These are phyloP conservation scores for Lachnum nothofagi DNA, from an alignment of 2,329 filamentous ascomycete genomes.

Conservation along the genomic window DNA sequence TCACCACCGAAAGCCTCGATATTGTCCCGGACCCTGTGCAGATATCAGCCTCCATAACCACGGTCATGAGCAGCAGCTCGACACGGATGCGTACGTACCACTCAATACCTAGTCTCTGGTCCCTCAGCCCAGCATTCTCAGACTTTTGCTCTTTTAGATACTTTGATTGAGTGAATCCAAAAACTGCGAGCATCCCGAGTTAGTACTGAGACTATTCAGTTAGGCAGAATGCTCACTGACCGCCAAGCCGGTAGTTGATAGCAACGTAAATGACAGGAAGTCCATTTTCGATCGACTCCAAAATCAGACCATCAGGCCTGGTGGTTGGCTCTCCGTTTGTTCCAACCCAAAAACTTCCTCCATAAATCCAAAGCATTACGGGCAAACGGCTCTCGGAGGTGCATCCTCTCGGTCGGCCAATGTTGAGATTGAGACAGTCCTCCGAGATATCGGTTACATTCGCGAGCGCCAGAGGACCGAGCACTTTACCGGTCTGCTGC, in stretches of 20 bases:
- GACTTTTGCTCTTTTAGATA: constrained; percentile 52
- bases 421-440: constrained; percentile 56
- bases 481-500: background rate
- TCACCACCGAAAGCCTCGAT: constrained; percentile 72
- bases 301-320: constrained; percentile 41
- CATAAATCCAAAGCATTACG: constrained; percentile 64
- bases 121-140: constrained; percentile 63
- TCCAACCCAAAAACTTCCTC: constrained; percentile 53
- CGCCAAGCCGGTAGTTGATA: constrained; percentile 69
- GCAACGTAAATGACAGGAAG: constrained; percentile 68
- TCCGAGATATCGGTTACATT: constrained; percentile 34
- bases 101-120: constrained; percentile 64
- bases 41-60: background rate
- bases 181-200: constrained; percentile 5
- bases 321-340: constrained; percentile 45
- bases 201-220: constrained; percentile 52
- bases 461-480: background rate
- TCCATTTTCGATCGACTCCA: constrained; percentile 39
- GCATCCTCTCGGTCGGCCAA: background rate
- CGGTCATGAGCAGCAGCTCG: background rate
- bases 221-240: constrained; percentile 64
- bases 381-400: constrained; percentile 45
- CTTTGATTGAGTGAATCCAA: background rate
- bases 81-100: constrained; percentile 51
- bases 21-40: constrained; percentile 45